Evolutionary conservation across 805 yeast genomes (phyloP).

Genomic region (Saturnispora bothae): DNA sequence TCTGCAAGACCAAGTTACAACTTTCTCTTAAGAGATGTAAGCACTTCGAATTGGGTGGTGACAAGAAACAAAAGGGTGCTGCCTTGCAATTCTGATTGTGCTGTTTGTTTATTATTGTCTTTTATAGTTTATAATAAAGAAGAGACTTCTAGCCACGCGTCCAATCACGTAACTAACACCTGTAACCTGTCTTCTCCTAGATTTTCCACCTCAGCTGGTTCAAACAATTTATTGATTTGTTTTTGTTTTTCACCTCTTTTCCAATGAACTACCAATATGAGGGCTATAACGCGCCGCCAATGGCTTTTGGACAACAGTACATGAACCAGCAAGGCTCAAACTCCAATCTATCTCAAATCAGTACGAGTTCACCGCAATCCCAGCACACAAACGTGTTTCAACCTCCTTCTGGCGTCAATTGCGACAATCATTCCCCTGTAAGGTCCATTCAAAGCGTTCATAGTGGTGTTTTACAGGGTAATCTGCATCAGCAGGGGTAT

Average conservation of each 20-base stretch:
- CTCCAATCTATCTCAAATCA: not conserved
- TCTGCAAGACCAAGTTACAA: slow-evolving; percentile 98
- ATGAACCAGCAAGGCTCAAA: not conserved
- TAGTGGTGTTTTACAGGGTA: not conserved
- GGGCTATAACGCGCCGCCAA: not conserved
- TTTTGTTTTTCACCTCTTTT: not conserved
- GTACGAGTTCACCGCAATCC: not conserved
- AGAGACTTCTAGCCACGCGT: too few species aligned
- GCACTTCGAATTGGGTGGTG: slow-evolving; percentile 99
- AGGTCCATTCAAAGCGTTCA: not conserved
- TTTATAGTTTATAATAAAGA: too few species aligned
- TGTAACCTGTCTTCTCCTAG: too few species aligned
- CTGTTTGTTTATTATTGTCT: too few species aligned
- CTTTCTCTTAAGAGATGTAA: slow-evolving; percentile 98
- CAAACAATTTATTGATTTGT: too few species aligned
- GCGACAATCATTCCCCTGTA: not conserved
- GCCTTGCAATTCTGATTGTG: slow-evolving; percentile 91
- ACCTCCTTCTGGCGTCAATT: not conserved
- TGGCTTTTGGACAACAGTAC: not conserved
- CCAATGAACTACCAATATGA: not conserved
- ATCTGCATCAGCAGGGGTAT: slow-evolving; percentile 1
- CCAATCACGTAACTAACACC: too few species aligned
- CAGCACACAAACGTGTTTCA: not conserved
- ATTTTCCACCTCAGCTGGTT: too few species aligned
- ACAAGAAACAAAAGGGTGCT: slow-evolving; percentile 99